Base-by-base conservation (phyloP, 148 eudicot genomes). In the Cornus kousa region DNA sequence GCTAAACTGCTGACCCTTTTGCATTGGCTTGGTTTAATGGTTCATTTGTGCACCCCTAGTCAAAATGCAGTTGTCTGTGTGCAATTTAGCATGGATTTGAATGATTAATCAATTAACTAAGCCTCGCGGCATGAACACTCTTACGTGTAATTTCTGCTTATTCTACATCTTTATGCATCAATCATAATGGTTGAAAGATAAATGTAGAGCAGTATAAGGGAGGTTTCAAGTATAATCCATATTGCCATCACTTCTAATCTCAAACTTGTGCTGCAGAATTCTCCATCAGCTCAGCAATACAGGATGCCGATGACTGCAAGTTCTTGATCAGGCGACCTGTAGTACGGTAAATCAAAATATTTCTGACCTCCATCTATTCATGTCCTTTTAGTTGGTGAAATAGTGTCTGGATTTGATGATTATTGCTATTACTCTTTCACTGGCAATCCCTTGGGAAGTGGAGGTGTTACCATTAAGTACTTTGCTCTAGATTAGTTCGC, bases 311-410 rank as follows among this genome's bases (percentile, higher is more conserved):
- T 10, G 69, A 78, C 70, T 68, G 66, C 74, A 66, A 78, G 33
- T 31, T 68, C 65, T 71, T 64, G 24, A 24, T 13, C 5, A 73
- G 68, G 32, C 72, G 19, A 33, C 70, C 82, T 53, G 76, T 84
- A 17, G 68, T 82, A 64, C 74, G 88, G 90, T 86, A 86, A 75
- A 31, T 23, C 81, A 31, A 76, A 68, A 31, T 22, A 72, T 46
- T 48, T 71, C 9, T 33, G 32, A 16, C 31, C 70, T 32, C 33
- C n/a, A 66, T 50, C 53, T 23, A 8, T 67, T 32, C 40, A 76
- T 48, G 59, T 23, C n/a, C 13, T 39, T 40, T 66, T 43, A 24
- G 35, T 59, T 48, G 20, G 28, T 28, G 35, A 37, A 50, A 66
- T 43, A 64, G 28, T 71, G 2, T 53, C 5, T 32, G 0, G 9